These are phyloP conservation scores for Pinus taeda DNA, from an alignment of 75 land plant genomes.

Conservation along the genomic window DNA sequence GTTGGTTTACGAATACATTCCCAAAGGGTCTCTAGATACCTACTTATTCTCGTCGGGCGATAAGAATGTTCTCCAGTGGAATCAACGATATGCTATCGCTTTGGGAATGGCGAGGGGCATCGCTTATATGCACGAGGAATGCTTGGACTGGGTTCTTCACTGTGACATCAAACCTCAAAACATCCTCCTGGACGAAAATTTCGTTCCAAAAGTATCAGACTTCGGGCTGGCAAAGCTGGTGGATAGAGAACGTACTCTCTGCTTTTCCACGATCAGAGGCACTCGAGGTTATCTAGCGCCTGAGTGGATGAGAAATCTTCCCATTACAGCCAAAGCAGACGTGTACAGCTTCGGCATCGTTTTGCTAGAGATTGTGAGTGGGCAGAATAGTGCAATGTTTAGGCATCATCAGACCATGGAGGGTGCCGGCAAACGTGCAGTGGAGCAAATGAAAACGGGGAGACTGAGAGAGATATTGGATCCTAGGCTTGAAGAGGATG, in stretches of 20 bases:
- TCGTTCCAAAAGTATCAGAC: slow-evolving; percentile 72
- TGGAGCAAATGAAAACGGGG: too few relatives aligned
- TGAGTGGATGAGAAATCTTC: slow-evolving; percentile 35
- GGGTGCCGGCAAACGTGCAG: too few relatives aligned
- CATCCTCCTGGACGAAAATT: slow-evolving; percentile 60
- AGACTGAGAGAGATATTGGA: too few relatives aligned
- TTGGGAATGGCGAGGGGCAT: slow-evolving; percentile 1
- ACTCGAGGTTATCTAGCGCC: slow-evolving; percentile 78
- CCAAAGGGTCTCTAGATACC: too few relatives aligned
- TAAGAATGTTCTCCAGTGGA: too few relatives aligned
- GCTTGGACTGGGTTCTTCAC: slow-evolving; percentile 49
- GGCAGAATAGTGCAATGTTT: slow-evolving; percentile 23
- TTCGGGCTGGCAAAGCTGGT: slow-evolving; percentile 63
- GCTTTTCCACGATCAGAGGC: slow-evolving; percentile 31
- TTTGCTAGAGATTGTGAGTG: slow-evolving; percentile 60
- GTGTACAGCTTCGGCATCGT: slow-evolving; percentile 80
- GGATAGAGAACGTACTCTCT: background rate
- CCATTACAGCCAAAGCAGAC: slow-evolving; percentile 60
- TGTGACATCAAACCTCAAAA: slow-evolving; percentile 68
- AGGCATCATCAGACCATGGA: background rate
- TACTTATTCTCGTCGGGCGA: too few relatives aligned
- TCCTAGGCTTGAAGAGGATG: background rate
- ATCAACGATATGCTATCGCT: too few relatives aligned
- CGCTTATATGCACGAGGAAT: slow-evolving; percentile 11
- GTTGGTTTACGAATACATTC: too few relatives aligned